Evolutionary conservation across 345 rosid species (phyloP).

Genomic region (Melastoma malabathricum): DNA sequence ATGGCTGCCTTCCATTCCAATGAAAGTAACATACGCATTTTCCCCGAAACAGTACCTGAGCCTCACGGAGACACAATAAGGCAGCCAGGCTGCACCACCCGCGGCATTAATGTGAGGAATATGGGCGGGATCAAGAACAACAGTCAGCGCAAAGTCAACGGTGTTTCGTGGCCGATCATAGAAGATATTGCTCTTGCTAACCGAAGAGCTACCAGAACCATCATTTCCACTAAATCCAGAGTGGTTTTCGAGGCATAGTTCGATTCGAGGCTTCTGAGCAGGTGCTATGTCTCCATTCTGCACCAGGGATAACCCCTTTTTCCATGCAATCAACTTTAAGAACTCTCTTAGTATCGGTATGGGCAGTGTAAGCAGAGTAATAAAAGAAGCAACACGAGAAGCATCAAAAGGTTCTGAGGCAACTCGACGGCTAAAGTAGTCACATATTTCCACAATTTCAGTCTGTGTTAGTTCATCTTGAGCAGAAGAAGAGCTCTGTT

Average conservation of each 20-base stretch:
- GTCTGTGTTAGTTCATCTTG: conserved; percentile 82
- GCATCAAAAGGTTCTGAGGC: conserved; percentile 98
- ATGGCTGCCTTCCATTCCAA: conserved; percentile 96
- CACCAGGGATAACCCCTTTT: conserved; percentile 67
- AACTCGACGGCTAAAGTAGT: conserved; percentile 94
- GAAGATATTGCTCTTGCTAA: conserved; percentile 79
- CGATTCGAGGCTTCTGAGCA: conserved; percentile 83
- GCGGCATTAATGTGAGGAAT: conserved; percentile 74
- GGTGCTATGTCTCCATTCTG: conserved; percentile 79
- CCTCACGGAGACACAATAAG: conserved; percentile 85
- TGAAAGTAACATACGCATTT: conserved; percentile 40
- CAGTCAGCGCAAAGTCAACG: conserved; percentile 78
- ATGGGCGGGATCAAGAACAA: conserved; percentile 88
- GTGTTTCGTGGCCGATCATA: conserved; percentile 68
- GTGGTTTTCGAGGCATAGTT: conserved; percentile 89
- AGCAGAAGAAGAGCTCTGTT: conserved; percentile 43
- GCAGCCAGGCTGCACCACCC: conserved; percentile 99
- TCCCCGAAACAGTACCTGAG: conserved; percentile 73
- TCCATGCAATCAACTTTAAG: conserved; percentile 93
- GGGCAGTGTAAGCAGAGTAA: conserved; percentile 94
- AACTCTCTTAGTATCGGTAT: conserved; percentile 87
- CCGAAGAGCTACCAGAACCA: conserved; percentile 28
- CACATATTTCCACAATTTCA: conserved; percentile 89
- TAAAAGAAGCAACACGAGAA: conserved; percentile 96
- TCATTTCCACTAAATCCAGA: conserved; percentile 29